Base-by-base conservation (phyloP, 2,329 filamentous ascomycete genomes). In the Penicillium vulpinum region DNA sequence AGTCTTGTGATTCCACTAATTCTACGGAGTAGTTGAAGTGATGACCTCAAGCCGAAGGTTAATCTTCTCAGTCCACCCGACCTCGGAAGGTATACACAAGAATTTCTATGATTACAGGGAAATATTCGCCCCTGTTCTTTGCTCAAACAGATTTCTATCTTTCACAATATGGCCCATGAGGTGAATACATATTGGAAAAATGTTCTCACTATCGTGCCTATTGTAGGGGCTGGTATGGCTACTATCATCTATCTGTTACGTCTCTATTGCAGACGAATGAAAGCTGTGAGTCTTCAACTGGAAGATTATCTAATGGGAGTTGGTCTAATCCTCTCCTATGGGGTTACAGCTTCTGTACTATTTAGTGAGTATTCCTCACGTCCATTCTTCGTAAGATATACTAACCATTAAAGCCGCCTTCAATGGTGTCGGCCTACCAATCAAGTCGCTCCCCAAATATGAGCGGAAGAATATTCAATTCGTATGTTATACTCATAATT, bases 291-390 rank as follows among this genome's bases (percentile, higher is more conserved):
- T 22, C 11, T 61, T 2, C 53, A 55, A 4, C 9, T 56, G 4
- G 62, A 63, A n/a, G 63, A 67, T 39, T 2, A 54, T 7, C 49
- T 65, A 33, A 59, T 66, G 54, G 64, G 59, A 0, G 29, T 55
- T 4, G 63, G 63, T 9, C 15, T 66, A 10, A 16, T 65, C 4
- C 44, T 48, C 21, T 60, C 58, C n/a, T 64, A 55, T 18, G 51
- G 61, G 11, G 60, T 61, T 10, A 57, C 63, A n/a, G 52, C 43
- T 4, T 61, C 45, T 28, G 45, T 52, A 11, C 40, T 61, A 33
- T 52, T 57, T 26, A 43, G 61, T 60, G 29, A 56, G 59, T 57
- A 5, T 33, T 13, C 7, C 15, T 7, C 31, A 16, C 31, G 16
- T n/a, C n/a, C 13, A 33, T 33, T 13, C 29, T 4, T 4, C 2